Evolutionary conservation across 2,329 filamentous ascomycete genomes (phyloP).

Genomic region (Graphilbum sp.): DNA sequence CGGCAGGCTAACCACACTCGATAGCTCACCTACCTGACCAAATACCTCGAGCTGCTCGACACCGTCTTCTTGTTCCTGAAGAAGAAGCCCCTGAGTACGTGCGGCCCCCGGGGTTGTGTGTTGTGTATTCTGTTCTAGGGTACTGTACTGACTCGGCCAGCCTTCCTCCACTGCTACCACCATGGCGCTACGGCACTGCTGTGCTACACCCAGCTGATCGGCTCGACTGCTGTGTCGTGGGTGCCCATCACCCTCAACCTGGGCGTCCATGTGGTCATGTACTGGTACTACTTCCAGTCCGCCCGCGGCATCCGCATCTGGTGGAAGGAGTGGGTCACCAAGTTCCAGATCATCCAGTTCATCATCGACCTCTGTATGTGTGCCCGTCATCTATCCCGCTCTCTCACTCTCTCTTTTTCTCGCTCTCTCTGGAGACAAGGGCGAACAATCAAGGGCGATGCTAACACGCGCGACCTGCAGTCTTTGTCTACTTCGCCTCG

Average conservation of each 20-base stretch:
- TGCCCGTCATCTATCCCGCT: not conserved
- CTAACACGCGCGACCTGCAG: too few relatives aligned
- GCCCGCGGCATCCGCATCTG: constrained; percentile 89
- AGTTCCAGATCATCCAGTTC: constrained; percentile 93
- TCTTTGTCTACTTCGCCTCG: constrained; percentile 97
- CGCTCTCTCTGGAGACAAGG: too few relatives aligned
- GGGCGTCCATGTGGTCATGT: constrained; percentile 94
- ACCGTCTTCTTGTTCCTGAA: constrained; percentile 96
- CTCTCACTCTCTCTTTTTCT: not conserved
- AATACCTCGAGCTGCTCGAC: constrained; percentile 90
- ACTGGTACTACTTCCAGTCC: constrained; percentile 99
- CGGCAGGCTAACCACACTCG: constrained; percentile 19
- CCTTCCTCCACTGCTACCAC: constrained; percentile 98
- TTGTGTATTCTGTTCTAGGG: too few relatives aligned
- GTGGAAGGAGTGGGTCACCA: constrained; percentile 99
- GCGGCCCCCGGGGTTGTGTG: not conserved
- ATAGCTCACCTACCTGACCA: constrained; percentile 94
- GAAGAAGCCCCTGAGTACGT: constrained; percentile 88
- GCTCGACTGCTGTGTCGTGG: constrained; percentile 87
- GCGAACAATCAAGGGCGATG: too few relatives aligned
- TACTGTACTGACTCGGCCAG: constrained; percentile 17
- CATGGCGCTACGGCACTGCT: constrained; percentile 92
- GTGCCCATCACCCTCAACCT: constrained; percentile 86
- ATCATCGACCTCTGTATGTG: constrained; percentile 81
- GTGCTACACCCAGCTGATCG: constrained; percentile 94